Evolutionary conservation across 495 filamentous ascomycete genomes (phyloP), one percentile per base, ranked within the genome.

Genomic region (Aspergillus campestris): DNA sequence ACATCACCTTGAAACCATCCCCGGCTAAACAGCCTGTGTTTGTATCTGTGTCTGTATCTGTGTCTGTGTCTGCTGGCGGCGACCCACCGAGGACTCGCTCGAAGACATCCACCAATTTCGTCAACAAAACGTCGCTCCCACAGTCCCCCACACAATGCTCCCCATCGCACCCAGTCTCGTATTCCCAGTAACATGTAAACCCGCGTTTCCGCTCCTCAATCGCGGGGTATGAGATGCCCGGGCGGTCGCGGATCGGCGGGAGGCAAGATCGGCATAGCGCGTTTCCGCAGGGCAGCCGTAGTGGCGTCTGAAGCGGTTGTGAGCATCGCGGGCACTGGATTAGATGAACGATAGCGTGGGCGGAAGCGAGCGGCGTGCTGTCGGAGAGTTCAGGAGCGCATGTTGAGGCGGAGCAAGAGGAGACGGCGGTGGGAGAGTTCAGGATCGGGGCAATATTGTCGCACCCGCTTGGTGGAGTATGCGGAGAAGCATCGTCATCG

Each of bases 241-340:
- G 67, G 24, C 87, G 74, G 14, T 62, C 53, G 50, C 79, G 76
- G 5, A 78, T 54, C 29, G 73, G 60, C 6, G 90, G 89, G 2
- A 95, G 65, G 63, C 90, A 96, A 12, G 56, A 57, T 47, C 76
- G 79, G 65, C 90, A 96, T 6, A 94, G 52, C 6, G 83, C 77
- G 58, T 84, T 79, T 3, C 90, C 89, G 57, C 90, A 96, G 3
- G 89, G 89, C 12, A 96, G 67, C 4, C 86, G 86, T 35, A 86
- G 69, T 9, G 90, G 88, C 0, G 73, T 68, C 28, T 63, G 72
- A 3, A 91, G 67, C 3, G 83, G 86, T 10, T 65, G 67, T 8
- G 84, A 86, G 59, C 90, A 95, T 50, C 75, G 65, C 14, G 73
- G 70, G 59, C 89, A 95, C 60, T 91, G 86, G 12, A 89, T 66